Conservation (phyloP, 2,329 filamentous ascomycete genomes). For the Fusarium staphyleae region DNA sequence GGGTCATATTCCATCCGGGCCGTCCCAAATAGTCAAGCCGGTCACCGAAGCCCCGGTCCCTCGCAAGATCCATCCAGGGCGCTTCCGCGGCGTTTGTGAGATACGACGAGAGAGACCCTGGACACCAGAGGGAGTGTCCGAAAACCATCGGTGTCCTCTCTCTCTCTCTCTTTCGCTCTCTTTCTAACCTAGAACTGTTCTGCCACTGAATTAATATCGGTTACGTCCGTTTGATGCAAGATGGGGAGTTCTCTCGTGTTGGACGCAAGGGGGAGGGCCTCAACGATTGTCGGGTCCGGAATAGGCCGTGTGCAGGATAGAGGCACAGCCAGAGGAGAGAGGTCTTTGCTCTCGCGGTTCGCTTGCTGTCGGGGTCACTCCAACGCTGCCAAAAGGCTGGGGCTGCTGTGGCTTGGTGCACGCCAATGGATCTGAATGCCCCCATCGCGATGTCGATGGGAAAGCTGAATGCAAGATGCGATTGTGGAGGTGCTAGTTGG, state of each 20-base stretch:
- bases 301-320: slow-evolving; percentile 10
- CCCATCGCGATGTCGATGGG: slow-evolving; percentile 12
- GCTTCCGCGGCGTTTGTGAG: slow-evolving; percentile 33
- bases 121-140: slow-evolving; percentile 32
- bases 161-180: no score
- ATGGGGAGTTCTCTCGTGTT: slow-evolving; percentile 21
- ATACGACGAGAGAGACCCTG: slow-evolving; percentile 28
- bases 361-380: slow-evolving; percentile 3
- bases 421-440: slow-evolving; percentile 17
- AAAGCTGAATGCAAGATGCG: slow-evolving; percentile 31
- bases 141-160: slow-evolving; percentile 30
- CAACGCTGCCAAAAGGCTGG: slow-evolving; percentile 4
- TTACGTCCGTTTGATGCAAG: slow-evolving; percentile 32
- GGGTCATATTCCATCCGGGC: slow-evolving; percentile 17
- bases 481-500: slow-evolving; percentile 32
- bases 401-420: slow-evolving; percentile 18
- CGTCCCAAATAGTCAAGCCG: slow-evolving; percentile 19
- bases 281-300: slow-evolving; percentile 4
- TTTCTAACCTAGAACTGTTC: no score
- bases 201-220: slow-evolving; percentile 9
- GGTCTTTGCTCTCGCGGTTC: slow-evolving; percentile 1
- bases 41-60: slow-evolving; percentile 12
- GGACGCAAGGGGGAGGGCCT: slow-evolving; percentile 38
- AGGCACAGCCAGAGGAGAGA: slow-evolving; percentile 7
- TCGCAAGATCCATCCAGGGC: slow-evolving; percentile 14